phyloP scores from a whole-genome alignment of 164 flowering plant genomes.

The Stephania cephalantha region DNA sequence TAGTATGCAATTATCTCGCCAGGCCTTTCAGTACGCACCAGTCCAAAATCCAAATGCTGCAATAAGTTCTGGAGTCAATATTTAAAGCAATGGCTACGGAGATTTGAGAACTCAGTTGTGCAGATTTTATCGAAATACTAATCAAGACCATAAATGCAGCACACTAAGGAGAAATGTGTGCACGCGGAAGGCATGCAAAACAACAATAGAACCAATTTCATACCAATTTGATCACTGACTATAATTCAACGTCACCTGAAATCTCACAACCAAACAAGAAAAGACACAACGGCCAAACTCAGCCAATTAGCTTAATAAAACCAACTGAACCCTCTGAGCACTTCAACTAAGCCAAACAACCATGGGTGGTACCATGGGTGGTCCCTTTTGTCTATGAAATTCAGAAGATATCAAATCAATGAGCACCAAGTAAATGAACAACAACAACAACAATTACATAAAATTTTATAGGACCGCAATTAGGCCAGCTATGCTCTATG shows the following conservation, averaged over 20 bases:
- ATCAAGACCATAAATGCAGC: neutral
- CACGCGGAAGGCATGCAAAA: neutral
- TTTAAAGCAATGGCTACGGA: neutral
- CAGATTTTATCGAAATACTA: neutral
- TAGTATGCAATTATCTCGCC: constrained; percentile 95
- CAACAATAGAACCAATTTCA: neutral
- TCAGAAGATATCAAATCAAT: neutral
- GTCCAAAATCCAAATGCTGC: constrained; percentile 83
- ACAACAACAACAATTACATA: too few relatives aligned
- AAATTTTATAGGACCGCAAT: too few relatives aligned
- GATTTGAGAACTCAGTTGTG: too few relatives aligned
- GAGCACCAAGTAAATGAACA: neutral
- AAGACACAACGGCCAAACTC: neutral
- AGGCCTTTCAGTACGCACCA: constrained; percentile 73
- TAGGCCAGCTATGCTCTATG: too few relatives aligned
- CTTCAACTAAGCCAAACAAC: neutral
- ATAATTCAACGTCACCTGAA: neutral
- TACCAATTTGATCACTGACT: neutral
- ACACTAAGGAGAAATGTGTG: neutral
- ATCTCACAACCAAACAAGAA: neutral
- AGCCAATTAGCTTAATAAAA: neutral
- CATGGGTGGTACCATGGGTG: neutral
- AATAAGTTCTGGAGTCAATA: constrained; percentile 13
- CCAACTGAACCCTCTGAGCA: neutral
- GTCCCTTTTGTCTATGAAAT: neutral